These are phyloP conservation scores for Globisporangium rhizosaccharum DNA, from an alignment of 352 stramenopile species.

Conservation along the genomic window DNA sequence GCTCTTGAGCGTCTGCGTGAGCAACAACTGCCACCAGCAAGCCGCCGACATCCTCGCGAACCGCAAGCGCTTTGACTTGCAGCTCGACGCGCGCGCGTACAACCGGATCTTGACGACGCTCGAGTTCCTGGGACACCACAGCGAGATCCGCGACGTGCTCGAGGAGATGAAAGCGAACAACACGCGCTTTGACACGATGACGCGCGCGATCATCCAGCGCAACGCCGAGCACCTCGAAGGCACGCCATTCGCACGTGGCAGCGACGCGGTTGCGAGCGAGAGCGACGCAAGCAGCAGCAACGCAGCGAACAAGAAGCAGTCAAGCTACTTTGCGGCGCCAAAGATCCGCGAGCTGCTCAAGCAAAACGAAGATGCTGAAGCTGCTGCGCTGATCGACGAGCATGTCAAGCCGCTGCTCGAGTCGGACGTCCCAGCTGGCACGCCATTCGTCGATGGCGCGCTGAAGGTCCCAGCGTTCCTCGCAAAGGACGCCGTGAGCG, in stretches of 20 bases:
- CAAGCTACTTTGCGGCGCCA: constrained; percentile 22
- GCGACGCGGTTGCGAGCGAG: constrained; percentile 5
- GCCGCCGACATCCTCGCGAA: constrained; percentile 69
- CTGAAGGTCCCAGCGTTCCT: constrained; percentile 37
- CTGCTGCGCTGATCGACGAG: constrained; percentile 36
- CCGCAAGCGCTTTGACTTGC: constrained; percentile 70
- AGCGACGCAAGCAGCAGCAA: background rate
- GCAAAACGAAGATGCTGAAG: constrained; percentile 25
- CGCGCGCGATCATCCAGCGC: constrained; percentile 47
- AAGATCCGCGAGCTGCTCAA: constrained; percentile 45
- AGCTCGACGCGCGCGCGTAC: constrained; percentile 60
- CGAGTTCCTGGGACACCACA: constrained; percentile 60
- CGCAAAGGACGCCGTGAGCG: constrained; percentile 33
- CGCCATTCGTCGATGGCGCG: constrained; percentile 15
- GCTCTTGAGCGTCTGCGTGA: constrained; percentile 59
- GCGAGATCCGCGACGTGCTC: constrained; percentile 50
- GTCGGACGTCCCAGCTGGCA: constrained; percentile 31
- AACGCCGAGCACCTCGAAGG: constrained; percentile 40
- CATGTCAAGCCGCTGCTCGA: constrained; percentile 29
- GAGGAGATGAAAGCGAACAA: constrained; percentile 57
- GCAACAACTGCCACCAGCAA: constrained; percentile 68
- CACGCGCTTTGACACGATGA: constrained; percentile 54
- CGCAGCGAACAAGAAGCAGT: constrained; percentile 10
- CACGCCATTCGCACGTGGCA: constrained; percentile 34
- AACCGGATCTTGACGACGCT: constrained; percentile 71